phyloP scores from a whole-genome alignment of 495 filamentous ascomycete species.

The Neurospora africana region DNA sequence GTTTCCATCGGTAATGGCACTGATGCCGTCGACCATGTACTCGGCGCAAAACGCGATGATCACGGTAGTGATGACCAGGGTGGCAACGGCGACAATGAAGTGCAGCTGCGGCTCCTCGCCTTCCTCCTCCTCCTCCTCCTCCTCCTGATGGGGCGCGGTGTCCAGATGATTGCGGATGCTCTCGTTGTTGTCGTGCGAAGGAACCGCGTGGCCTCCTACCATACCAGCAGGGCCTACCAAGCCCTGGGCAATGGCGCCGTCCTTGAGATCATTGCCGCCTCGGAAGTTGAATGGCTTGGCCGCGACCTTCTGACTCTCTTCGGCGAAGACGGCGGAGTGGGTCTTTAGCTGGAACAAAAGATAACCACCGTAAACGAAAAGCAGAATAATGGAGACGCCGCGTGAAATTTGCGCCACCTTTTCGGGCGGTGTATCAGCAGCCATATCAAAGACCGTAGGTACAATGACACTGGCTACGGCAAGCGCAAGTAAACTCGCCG shows the following conservation, averaged over 20 bases:
- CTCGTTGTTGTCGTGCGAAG: conserved; percentile 23
- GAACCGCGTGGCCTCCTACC: conserved; percentile 28
- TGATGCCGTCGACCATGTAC: conserved; percentile 76
- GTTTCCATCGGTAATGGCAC: conserved; percentile 49
- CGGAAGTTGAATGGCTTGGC: conserved; percentile 31
- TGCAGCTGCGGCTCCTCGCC: conserved; percentile 61
- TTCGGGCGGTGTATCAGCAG: conserved; percentile 17
- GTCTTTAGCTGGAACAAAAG: conserved; percentile 76
- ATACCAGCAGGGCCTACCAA: conserved; percentile 50
- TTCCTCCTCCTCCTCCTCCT: conserved; percentile 41
- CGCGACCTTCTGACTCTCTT: conserved; percentile 56
- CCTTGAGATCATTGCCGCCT: conserved; percentile 25
- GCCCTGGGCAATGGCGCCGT: conserved; percentile 49
- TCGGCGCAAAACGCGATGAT: conserved; percentile 84
- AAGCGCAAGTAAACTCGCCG: conserved; percentile 69
- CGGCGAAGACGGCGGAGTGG: conserved; percentile 64
- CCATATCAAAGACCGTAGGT: conserved; percentile 68
- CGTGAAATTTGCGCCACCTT: conserved; percentile 52
- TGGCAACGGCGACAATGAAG: conserved; percentile 56
- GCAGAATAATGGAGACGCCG: conserved; percentile 63
- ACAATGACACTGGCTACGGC: conserved; percentile 76
- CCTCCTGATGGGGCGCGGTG: conserved; percentile 7
- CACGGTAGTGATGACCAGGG: conserved; percentile 60
- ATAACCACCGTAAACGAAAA: conserved; percentile 67
- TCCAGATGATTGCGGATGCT: conserved; percentile 18